These are phyloP conservation scores for Zostera marina DNA, from an alignment of 116 monocot genomes.

Conservation along the genomic window DNA sequence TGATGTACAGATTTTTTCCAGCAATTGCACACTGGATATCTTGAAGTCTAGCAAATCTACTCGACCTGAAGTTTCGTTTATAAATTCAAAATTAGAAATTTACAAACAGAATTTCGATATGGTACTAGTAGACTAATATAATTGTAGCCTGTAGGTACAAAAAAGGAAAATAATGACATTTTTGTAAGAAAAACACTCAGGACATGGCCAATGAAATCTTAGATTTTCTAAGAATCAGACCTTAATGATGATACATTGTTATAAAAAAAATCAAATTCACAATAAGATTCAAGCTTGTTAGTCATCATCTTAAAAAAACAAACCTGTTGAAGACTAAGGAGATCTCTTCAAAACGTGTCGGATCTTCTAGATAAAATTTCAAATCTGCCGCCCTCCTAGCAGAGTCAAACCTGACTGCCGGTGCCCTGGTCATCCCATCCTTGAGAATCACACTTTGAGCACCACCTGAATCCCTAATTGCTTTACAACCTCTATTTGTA, in stretches of 20 bases:
- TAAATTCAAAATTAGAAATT: not conserved
- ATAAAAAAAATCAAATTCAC: slow-evolving; percentile 47
- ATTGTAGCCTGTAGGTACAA: too few relatives aligned
- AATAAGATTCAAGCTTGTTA: slow-evolving; percentile 46
- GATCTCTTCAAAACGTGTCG: slow-evolving; percentile 57
- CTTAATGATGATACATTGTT: slow-evolving; percentile 7
- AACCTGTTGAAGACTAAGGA: slow-evolving; percentile 78
- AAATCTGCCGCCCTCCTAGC: slow-evolving; percentile 60
- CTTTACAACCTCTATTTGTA: slow-evolving; percentile 90
- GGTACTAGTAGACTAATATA: too few relatives aligned
- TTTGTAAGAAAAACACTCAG: too few relatives aligned
- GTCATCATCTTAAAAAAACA: slow-evolving; percentile 12
- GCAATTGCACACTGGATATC: slow-evolving; percentile 62
- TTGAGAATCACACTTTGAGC: slow-evolving; percentile 61
- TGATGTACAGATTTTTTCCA: slow-evolving; percentile 86
- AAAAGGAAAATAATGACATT: too few relatives aligned
- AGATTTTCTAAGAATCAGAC: too few relatives aligned
- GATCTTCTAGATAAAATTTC: slow-evolving; percentile 64
- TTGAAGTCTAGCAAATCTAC: slow-evolving; percentile 86
- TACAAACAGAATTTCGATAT: not conserved
- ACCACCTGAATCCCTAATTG: slow-evolving; percentile 73
- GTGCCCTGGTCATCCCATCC: slow-evolving; percentile 87
- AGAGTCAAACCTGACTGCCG: slow-evolving; percentile 48
- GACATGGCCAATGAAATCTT: too few relatives aligned
- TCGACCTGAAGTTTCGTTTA: slow-evolving; percentile 44